Conservation (phyloP, 768 basidiomycete genomes). For the Brasilioporus rufonigricans region DNA sequence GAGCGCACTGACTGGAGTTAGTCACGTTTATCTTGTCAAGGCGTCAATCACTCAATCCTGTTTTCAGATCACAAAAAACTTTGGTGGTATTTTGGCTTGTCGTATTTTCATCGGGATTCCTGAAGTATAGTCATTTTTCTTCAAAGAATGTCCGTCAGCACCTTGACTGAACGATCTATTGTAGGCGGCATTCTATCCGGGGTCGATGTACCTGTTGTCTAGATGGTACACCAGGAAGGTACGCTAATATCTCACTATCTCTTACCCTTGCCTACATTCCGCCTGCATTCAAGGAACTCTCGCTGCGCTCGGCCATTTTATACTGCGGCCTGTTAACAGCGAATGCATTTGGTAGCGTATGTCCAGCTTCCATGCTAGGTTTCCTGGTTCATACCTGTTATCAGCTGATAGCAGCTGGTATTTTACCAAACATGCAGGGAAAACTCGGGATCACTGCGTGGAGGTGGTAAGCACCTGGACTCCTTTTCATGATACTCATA, state of each 20-base stretch:
- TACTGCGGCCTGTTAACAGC: slow-evolving; percentile 60
- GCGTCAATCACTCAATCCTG: neutral
- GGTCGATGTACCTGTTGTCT: no score
- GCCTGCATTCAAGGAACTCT: slow-evolving; percentile 47
- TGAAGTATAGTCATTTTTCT: slow-evolving; percentile 35
- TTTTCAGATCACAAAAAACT: slow-evolving; percentile 50
- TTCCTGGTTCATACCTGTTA: neutral
- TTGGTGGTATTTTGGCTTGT: slow-evolving; percentile 53
- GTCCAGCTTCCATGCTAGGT: slow-evolving; percentile 11
- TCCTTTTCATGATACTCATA: neutral
- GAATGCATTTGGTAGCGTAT: slow-evolving; percentile 64
- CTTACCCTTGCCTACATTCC: neutral
- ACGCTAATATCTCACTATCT: no score
- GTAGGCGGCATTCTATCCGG: slow-evolving; percentile 65
- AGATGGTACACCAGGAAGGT: slow-evolving; percentile 49
- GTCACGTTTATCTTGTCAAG: neutral
- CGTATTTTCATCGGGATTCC: slow-evolving; percentile 64
- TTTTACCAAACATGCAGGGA: slow-evolving; percentile 63
- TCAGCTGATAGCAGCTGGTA: slow-evolving; percentile 75
- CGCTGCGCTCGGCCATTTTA: slow-evolving; percentile 59
- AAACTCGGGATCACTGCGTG: no score
- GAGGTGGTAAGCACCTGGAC: no score
- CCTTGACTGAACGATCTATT: neutral
- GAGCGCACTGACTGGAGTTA: slow-evolving; percentile 49
- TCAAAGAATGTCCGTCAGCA: neutral